Base-by-base conservation (phyloP, 1,284 basidiomycete genomes). In the Cryptococcus sp. region DNA sequence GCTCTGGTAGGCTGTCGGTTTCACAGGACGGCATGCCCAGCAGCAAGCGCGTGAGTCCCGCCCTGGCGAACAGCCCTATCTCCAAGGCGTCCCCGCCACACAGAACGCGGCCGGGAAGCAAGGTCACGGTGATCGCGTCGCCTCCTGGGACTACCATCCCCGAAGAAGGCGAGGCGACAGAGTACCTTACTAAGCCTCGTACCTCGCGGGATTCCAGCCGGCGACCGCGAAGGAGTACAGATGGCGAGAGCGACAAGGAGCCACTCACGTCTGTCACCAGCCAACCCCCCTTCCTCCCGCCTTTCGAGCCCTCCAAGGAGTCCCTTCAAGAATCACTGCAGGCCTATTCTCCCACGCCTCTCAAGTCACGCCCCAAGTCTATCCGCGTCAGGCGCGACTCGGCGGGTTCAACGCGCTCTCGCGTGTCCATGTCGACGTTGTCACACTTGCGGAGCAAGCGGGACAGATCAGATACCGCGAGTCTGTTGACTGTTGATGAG, bases 401-500 rank as follows among this genome's bases (percentile, higher is more conserved):
- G 0, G 66, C 60, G 13, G 66, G 67, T 16, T 88, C 87, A 2
- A 67, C 61, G 1, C 57, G 63, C 40, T 76, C 73, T 33, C 84
- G 89, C 1, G 82, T 86, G 79, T 90, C 88, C 68, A 87, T 88
- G 83, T 53, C 48, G 12, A 15, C 24, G 20, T 84, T 89, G 82
- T 77, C 87, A 84, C 80, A 88, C 82, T 72, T 91, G 47, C 80
- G 88, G 53, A 87, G 84, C 69, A 88, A 85, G 73, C 84, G 87
- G 15, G 91, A 95, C 69, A 81, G 83, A 46, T 89, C 88, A 2
- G 94, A 98, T 69, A 88, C 88, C 1, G 91, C 90, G 4, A 94
- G 90, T 70, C 78, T 98, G 65, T 82, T 98, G 71, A 98, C 95
- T 0, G 89, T 98, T 15, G 95, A 98, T 70, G 92, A 98, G 77